Conservation (phyloP, 2,329 filamentous ascomycete genomes). For the Sarocladium oryzae region DNA sequence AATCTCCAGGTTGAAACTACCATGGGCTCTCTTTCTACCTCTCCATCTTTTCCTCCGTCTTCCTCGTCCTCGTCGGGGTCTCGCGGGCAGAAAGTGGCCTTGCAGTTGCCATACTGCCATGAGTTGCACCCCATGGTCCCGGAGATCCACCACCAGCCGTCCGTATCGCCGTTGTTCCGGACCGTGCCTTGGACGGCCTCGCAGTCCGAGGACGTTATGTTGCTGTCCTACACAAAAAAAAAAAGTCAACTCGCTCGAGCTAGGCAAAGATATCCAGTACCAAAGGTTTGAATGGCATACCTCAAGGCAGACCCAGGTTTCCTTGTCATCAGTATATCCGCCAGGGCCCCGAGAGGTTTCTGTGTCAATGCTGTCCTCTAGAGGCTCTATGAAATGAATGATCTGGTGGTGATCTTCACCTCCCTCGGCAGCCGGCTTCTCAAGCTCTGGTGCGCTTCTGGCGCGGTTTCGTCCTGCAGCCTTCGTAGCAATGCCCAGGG, state of each 20-base stretch:
- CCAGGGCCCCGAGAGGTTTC: background rate
- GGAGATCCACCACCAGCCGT: background rate
- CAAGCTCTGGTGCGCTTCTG: background rate
- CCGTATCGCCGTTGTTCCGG: background rate
- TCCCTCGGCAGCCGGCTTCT: background rate
- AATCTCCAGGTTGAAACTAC: background rate
- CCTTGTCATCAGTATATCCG: conserved; percentile 1
- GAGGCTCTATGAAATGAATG: background rate
- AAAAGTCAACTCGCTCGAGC: too few relatives aligned
- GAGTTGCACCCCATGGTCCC: background rate
- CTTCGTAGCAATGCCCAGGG: too few relatives aligned
- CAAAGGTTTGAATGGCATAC: too few relatives aligned
- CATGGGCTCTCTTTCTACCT: background rate
- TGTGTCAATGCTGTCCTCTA: background rate
- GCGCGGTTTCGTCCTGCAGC: too few relatives aligned
- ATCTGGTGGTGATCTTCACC: background rate
- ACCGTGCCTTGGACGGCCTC: background rate
- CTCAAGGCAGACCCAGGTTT: background rate
- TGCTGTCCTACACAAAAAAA: background rate
- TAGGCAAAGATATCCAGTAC: too few relatives aligned
- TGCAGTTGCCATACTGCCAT: conserved; percentile 7
- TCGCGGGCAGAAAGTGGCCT: background rate
- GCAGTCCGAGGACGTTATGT: background rate
- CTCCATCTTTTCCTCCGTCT: background rate
- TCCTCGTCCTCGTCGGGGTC: background rate